Evolutionary conservation across 331 rosid species (phyloP), one percentile per base, ranked within the genome.

Genomic region (Prunus yedoensis): DNA sequence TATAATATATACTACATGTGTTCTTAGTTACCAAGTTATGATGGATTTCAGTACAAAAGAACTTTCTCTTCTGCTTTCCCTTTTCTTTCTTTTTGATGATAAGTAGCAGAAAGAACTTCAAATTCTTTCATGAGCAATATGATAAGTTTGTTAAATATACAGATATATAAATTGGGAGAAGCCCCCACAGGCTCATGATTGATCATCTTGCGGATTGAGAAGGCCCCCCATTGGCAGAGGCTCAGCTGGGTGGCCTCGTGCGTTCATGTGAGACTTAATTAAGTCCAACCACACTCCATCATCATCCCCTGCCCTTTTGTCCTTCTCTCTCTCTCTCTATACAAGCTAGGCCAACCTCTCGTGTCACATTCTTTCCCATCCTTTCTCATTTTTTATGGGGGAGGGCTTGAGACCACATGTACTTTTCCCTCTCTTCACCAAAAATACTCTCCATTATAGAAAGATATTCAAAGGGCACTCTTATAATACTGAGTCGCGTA

Each of bases 241-340:
- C 79, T 72, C 67, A 74, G 83, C 85, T 79, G 79, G 89, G 83
- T 60, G 80, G 80, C 87, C 86, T 87, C 89, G 84, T 91, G 92
- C 94, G 3, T 82, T 84, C 96, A 91, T 89, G 91, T 87, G 93
- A 78, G 74, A 78, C 73, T 85, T 74, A 79, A 73, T 20, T 74
- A 61, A 75, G 53, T 82, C 89, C 84, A 84, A 79, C 73, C 89
- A 77, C 84, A 68, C 71, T 74, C 57, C 86, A 82, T 83, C 83
- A 84, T 67, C 78, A 76, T 61, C 66, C 65, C 71, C 65, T 25
- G 1, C 76, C 71, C 72, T 59, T 71, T 25, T 43, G 74, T 8
- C 52, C 59, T 6, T n/a, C 50, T 79, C 27, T 30, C 73, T 68
- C 75, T 69, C 75, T 57, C 58, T 76, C 63, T 78, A 61, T 69